Percentiles rank a stretch among this genome's conserved stretches.
Evolutionary conservation across 2,329 filamentous ascomycete species (phyloP).

Genomic region (Curvularia eragrostidis): DNA sequence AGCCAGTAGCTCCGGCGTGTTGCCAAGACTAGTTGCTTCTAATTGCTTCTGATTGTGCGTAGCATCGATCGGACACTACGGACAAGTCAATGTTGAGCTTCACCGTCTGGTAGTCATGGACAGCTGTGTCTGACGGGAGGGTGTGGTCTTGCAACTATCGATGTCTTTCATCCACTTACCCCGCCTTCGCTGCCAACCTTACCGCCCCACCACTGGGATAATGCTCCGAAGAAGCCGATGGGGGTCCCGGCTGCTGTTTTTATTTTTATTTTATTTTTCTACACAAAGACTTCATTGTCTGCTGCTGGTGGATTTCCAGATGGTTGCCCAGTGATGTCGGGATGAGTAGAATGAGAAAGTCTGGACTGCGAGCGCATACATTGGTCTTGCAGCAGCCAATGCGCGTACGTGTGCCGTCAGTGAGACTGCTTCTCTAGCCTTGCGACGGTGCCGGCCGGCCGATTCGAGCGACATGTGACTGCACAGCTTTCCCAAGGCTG

Average conservation of each 20-base stretch:
- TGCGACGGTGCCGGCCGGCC: neutral
- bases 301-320: neutral
- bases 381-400: neutral
- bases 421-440: neutral
- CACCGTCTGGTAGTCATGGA: constrained; percentile 7
- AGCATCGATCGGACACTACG: constrained; percentile 9
- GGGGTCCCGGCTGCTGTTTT: neutral
- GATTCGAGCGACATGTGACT: neutral
- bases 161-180: constrained; percentile 9
- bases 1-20: constrained; percentile 22
- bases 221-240: constrained; percentile 1
- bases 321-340: neutral
- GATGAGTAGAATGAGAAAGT: neutral
- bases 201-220: constrained; percentile 7
- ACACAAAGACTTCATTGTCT: neutral
- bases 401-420: neutral
- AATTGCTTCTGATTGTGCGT: neutral
- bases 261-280: too few species aligned
- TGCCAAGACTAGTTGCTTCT: constrained; percentile 17
- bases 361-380: neutral
- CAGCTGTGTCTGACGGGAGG: neutral
- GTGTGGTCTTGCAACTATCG: constrained; percentile 2
- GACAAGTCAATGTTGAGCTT: constrained; percentile 3
- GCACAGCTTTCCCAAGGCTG: neutral
- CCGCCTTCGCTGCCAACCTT: constrained; percentile 11